Evolutionary conservation across 2,329 filamentous ascomycete genomes (phyloP).

Genomic region (Aspergillus udagawae): DNA sequence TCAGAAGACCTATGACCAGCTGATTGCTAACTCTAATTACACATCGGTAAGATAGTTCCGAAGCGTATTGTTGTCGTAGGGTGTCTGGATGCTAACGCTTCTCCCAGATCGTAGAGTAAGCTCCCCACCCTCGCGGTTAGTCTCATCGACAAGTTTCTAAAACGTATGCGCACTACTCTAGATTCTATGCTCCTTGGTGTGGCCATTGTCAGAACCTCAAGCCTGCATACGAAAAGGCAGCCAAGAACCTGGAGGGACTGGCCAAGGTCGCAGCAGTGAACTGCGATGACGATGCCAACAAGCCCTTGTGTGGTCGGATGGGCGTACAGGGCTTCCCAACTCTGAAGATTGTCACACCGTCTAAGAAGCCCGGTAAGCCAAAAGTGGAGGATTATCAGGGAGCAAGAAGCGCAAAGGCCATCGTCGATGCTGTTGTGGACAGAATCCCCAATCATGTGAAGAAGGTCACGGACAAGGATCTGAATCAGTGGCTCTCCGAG

Average conservation of each 20-base stretch:
- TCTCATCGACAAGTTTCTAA: slow-evolving; percentile 13
- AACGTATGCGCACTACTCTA: slow-evolving; percentile 39
- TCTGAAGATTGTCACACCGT: slow-evolving; percentile 84
- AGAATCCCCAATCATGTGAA: slow-evolving; percentile 92
- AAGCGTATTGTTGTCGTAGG: background rate
- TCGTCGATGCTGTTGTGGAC: slow-evolving; percentile 77
- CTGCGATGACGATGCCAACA: slow-evolving; percentile 92
- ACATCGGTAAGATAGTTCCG: slow-evolving; percentile 64
- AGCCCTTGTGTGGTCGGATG: slow-evolving; percentile 77
- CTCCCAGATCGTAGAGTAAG: slow-evolving; percentile 51
- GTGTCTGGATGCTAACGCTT: slow-evolving; percentile 13
- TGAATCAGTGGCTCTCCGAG: slow-evolving; percentile 68
- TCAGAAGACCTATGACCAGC: slow-evolving; percentile 70
- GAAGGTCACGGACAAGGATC: slow-evolving; percentile 71
- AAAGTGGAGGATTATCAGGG: slow-evolving; percentile 89
- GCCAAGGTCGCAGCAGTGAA: slow-evolving; percentile 93
- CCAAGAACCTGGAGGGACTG: slow-evolving; percentile 81
- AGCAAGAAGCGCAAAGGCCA: slow-evolving; percentile 74
- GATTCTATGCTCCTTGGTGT: slow-evolving; percentile 98
- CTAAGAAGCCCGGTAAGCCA: slow-evolving; percentile 75
- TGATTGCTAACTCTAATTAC: slow-evolving; percentile 86
- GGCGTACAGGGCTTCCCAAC: slow-evolving; percentile 94
- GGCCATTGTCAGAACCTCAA: slow-evolving; percentile 96
- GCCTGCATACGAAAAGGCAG: slow-evolving; percentile 91
- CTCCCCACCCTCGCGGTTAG: slow-evolving; percentile 10